Base-by-base conservation (phyloP, 495 filamentous ascomycete species). In the Penicillium cataractarum region DNA sequence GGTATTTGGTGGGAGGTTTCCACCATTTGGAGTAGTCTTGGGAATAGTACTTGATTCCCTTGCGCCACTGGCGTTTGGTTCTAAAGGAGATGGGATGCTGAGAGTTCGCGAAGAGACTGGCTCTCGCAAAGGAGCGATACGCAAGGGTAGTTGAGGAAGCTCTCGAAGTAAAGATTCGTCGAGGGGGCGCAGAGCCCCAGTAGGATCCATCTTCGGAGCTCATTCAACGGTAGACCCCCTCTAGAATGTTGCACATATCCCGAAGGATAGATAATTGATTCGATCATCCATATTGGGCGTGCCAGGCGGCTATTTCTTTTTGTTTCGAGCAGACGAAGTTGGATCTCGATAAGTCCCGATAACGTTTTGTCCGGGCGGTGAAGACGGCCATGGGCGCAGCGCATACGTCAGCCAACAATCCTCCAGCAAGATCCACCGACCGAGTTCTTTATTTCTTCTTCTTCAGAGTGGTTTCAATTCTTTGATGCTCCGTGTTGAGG, bases 91-190 rank as follows among this genome's bases (percentile, higher is more conserved):
- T 19, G 78, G 81, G 21, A 72, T 64, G 55, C 74, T 78, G 58
- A 79, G 68, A n/a, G 67, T 70, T 40, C 80, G 77, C 22, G 76
- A 78, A 32, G 80, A 75, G 22, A 76, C 76, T 13, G 79, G 80
- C 54, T 81, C 78, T 40, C 80, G 79, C 44, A 84, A 70, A 55
- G 82, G 81, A 59, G 82, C 77, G 53, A 84, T 84, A 57, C 77
- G 77, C 42, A 84, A 68, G 57, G 75, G 75, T 9, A 77, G 73
- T 55, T 78, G 75, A 53, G 78, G 78, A 29, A 82, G 70, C 64
- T 82, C 80, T 60, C 80, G 79, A 44, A 76, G 63, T 42, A 73
- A 54, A 35, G 77, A 72, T 65, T 82, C 79, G 61, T 81, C 78
- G 29, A 77, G 72, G 46, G 73, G 69, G 60, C 75, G 72, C 42